Base-by-base conservation (phyloP, 306 rosid species). In the Abrus pulchellus region DNA sequence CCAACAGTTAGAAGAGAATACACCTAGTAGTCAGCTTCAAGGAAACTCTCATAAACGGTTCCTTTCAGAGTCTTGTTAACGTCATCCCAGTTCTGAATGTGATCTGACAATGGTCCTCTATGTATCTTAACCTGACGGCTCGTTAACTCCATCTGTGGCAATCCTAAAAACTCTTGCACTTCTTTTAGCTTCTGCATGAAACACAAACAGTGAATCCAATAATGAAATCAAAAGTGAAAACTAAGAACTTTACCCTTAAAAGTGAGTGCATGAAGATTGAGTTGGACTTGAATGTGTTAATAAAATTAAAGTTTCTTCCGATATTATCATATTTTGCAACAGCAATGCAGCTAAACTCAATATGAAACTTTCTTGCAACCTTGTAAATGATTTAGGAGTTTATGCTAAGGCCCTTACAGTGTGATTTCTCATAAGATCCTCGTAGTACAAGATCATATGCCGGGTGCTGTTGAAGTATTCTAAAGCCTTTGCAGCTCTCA, bases 101-200 rank as follows among this genome's bases (percentile, higher is more conserved):
- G 94, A 36, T 93, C 93, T 0, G 93, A 88, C 79, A 93, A 30
- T 29, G 88, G 85, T 45, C 98, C 97, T 47, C 83, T 88, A 76
- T 90, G 98, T 83, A 95, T 95, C 86, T 93, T 93, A 43, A 95
- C 91, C 71, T 95, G 98, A 45, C 90, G 89, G 84, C 99, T 95
- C 27, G 36, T 87, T 81, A 95, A 82, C 86, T 85, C 80, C 94
- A 75, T 89, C 79, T 9, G 47, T 1, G 97, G 97, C 83, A 95
- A 80, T 62, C 93, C 80, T 40, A 93, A 86, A 79, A 95, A 95
- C 68, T 80, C 88, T 83, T 81, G 88, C 73, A 93, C 98, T 36
- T 89, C 94, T 32, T 80, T 86, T 77, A 95, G 90, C 84, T 72
- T 90, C 99, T 95, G 96, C 89, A 75, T 62, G 55, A 74, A 70